A percentile compares a stretch with the other conserved stretches of the same genome.
Conservation (phyloP, 441 rosid species). For the Croton laevigatus region DNA sequence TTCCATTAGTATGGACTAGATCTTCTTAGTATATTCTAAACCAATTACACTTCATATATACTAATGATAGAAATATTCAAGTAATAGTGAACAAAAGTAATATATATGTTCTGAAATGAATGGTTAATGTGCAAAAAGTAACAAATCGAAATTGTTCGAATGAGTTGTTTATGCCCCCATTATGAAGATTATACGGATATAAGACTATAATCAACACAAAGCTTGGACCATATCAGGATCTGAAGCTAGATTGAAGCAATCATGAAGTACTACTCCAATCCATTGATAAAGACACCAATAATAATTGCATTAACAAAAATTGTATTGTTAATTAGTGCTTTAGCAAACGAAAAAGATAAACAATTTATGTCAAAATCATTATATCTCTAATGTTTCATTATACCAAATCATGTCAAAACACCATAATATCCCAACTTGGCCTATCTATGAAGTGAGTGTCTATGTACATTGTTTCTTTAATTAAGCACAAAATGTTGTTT, state of each 20-base stretch:
- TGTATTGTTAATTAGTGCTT: background rate
- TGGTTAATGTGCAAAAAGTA: background rate
- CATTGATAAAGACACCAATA: slow-evolving; percentile 8
- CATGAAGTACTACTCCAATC: slow-evolving; percentile 7
- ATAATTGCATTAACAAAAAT: background rate
- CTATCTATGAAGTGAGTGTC: background rate
- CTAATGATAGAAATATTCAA: background rate
- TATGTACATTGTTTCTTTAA: background rate
- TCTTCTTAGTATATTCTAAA: background rate
- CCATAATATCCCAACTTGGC: too few relatives aligned
- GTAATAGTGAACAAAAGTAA: background rate
- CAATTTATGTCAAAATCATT: background rate
- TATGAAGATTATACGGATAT: background rate
- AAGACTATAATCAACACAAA: background rate
- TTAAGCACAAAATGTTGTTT: background rate
- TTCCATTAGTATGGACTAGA: background rate
- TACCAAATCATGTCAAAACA: background rate
- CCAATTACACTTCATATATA: background rate
- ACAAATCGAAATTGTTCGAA: background rate
- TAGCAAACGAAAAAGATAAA: background rate
- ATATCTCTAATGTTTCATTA: slow-evolving; percentile 6
- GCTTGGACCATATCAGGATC: background rate
- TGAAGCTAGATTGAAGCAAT: background rate
- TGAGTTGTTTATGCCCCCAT: background rate
- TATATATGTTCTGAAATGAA: background rate